A percentile compares a stretch with the other conserved stretches of the same genome.
Evolutionary conservation across 1,139 yeast species (phyloP).

Genomic region (Suzukiozyma palmioleophila): DNA sequence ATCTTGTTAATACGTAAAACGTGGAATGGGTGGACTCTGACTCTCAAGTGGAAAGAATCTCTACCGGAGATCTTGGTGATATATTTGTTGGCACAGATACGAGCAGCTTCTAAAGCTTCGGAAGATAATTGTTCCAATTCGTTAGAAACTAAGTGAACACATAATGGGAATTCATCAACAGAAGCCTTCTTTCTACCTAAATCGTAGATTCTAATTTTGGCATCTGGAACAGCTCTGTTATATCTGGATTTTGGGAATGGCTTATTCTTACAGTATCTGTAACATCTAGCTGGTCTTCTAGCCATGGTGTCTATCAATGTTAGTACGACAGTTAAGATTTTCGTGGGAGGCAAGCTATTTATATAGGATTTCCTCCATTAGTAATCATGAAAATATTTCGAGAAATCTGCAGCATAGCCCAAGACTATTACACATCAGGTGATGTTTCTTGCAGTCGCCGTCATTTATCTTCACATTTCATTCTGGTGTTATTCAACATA

Average conservation of each 20-base stretch:
- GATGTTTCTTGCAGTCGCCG: not conserved
- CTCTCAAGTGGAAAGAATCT: conserved; percentile 99
- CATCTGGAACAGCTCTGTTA: conserved; percentile 99
- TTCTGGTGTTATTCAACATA: not conserved
- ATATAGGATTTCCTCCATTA: not conserved
- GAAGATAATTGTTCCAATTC: conserved; percentile 99
- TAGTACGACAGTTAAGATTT: conserved; percentile 20
- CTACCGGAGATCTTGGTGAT: conserved; percentile 96
- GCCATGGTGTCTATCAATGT: conserved; percentile 74
- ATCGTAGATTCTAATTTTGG: conserved; percentile 98
- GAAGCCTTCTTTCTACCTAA: conserved; percentile 99
- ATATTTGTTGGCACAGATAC: conserved; percentile 99
- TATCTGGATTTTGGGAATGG: conserved; percentile 99
- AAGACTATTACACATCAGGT: not conserved
- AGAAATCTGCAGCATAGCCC: no score
- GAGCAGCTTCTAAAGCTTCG: conserved; percentile 99
- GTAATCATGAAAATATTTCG: not conserved
- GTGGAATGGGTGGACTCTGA: conserved; percentile 99
- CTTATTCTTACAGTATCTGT: conserved; percentile 99
- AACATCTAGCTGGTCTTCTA: conserved; percentile 99
- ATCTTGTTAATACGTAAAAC: conserved; percentile 99
- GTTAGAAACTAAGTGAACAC: conserved; percentile 98
- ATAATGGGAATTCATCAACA: conserved; percentile 98
- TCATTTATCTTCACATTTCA: not conserved
- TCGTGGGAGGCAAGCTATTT: not conserved